Base-by-base conservation (phyloP, 768 basidiomycete species). In the Leccinum boreale region DNA sequence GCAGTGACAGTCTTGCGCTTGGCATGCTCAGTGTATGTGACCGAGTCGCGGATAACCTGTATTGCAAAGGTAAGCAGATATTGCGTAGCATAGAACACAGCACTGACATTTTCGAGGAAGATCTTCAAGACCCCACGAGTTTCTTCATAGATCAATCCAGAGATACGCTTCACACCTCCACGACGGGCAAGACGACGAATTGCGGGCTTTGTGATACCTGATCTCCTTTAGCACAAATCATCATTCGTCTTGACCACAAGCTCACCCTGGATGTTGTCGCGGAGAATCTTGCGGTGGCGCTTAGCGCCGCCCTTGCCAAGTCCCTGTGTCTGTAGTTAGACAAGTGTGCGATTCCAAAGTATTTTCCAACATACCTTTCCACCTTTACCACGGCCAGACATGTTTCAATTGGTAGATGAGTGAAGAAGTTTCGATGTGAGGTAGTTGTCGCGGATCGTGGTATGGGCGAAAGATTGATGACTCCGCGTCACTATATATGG, bases 321-420 rank as follows among this genome's bases (percentile, higher is more conserved):
- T 74, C 93, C 93, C 85, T 85, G 69, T 24, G n/a, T 35, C 6
- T 42, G 26, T 14, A n/a, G 42, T 56, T 26, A 60, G 66, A 55
- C 50, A 1, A 55, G 44, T 5, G 0, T 24, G 5, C 23, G 24
- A 3, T 35, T 8, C 17, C 7, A 2, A 31, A 57, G 21, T 1
- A 12, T 21, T 29, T 0, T 44, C 4, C 26, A 52, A 10, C 75
- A 65, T 53, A 85, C 85, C 82, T 94, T 95, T 73, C 92, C 92
- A 78, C 93, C 89, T 82, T 95, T 96, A 75, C 94, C 94, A 75
- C 94, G 92, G 80, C 94, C 94, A 84, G 93, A 94, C 93, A 95
- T 94, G 72, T 71, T 64, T 7, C n/a, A 58, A 5, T 55, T 35
- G 45, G 59, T 63, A 53, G 58, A 59, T 15, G 19, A 9, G 17